phyloP scores from a whole-genome alignment of 1,284 basidiomycete species.

The Ceratorhiza oryzae-sativae region DNA sequence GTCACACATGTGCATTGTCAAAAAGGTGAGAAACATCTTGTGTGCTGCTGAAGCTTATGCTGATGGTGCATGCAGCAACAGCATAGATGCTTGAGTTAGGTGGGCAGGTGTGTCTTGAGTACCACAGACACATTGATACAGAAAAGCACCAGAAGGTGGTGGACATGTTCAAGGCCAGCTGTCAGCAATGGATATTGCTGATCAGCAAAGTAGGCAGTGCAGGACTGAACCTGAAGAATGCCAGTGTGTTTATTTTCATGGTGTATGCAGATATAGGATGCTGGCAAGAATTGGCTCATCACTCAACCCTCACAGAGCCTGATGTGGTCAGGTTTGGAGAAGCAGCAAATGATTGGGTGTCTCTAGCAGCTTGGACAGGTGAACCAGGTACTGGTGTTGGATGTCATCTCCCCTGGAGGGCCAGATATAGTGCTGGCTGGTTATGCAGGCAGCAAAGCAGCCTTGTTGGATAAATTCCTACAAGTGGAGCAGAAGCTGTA shows the following conservation, averaged over 20 bases:
- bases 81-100: neutral
- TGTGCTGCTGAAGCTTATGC: neutral
- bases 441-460: slow-evolving; percentile 3
- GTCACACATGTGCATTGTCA: neutral
- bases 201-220: slow-evolving; percentile 27
- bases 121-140: neutral
- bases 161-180: neutral
- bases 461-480: slow-evolving; percentile 1
- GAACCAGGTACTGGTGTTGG: neutral
- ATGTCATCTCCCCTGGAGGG: neutral
- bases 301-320: neutral
- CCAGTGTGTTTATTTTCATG: slow-evolving; percentile 5
- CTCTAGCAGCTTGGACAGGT: neutral
- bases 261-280: neutral
- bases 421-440: slow-evolving; percentile 5
- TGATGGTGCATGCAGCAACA: neutral
- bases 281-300: neutral
- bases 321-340: slow-evolving; percentile 19
- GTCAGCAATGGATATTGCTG: slow-evolving; percentile 11
- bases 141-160: neutral
- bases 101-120: neutral
- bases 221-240: slow-evolving; percentile 7
- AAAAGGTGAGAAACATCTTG: neutral
- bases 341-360: slow-evolving; percentile 9
- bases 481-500: neutral